phyloP scores from a whole-genome alignment of 2,329 filamentous ascomycete species.

The Fusarium sp. region DNA sequence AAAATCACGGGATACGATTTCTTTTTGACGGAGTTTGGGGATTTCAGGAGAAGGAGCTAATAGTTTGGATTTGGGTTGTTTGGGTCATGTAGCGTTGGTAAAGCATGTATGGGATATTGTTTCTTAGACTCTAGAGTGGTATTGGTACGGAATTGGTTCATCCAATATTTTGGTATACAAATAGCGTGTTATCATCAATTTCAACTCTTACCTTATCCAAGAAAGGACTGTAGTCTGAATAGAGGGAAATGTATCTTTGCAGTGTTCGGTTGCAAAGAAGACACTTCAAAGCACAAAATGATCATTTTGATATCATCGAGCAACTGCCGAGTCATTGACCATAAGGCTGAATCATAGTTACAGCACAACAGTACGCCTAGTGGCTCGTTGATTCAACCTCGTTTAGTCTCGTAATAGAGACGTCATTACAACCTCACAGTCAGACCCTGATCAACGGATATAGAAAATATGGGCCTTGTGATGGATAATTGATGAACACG shows the following conservation, averaged over 20 bases:
- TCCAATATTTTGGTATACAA: background rate
- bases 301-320: background rate
- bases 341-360: background rate
- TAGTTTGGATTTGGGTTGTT: background rate
- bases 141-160: background rate
- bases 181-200: background rate
- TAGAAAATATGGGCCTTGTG: background rate
- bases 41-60: background rate
- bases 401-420: background rate
- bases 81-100: background rate
- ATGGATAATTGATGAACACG: background rate
- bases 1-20: background rate
- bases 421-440: background rate
- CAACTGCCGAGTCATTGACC: background rate
- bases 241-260: background rate
- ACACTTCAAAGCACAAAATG: background rate
- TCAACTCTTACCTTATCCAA: background rate
- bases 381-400: background rate
- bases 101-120: background rate
- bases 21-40: constrained; percentile 3
- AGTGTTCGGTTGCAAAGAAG: background rate
- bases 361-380: background rate
- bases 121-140: background rate
- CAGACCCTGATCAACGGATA: background rate
- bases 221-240: background rate